These are phyloP conservation scores for Lupinus albus DNA, from an alignment of 306 rosid species.

Conservation along the genomic window DNA sequence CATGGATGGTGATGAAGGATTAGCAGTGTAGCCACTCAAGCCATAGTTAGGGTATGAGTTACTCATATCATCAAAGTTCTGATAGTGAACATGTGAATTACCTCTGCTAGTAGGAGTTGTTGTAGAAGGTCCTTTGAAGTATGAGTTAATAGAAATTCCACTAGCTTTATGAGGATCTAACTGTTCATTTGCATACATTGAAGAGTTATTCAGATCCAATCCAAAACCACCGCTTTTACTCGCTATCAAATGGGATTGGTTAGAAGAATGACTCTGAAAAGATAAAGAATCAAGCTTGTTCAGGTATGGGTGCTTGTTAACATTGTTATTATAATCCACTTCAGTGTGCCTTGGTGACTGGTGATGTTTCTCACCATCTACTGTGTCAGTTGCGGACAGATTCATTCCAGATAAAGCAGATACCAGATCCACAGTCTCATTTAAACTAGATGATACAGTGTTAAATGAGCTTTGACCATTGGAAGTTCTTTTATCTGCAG, in stretches of 20 bases:
- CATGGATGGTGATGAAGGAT: slow-evolving; percentile 73
- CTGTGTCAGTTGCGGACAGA: slow-evolving; percentile 59
- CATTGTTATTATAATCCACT: slow-evolving; percentile 41
- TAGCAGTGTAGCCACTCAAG: slow-evolving; percentile 64
- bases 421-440: slow-evolving; percentile 70
- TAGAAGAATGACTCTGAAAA: slow-evolving; percentile 44
- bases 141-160: slow-evolving; percentile 53
- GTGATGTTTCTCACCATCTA: slow-evolving; percentile 59
- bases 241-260: slow-evolving; percentile 51
- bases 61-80: slow-evolving; percentile 64
- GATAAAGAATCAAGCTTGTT: slow-evolving; percentile 66
- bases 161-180: slow-evolving; percentile 55
- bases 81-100: slow-evolving; percentile 60
- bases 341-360: slow-evolving; percentile 54
- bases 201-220: slow-evolving; percentile 49
- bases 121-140: slow-evolving; percentile 62
- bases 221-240: slow-evolving; percentile 56
- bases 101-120: slow-evolving; percentile 64
- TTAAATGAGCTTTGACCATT: slow-evolving; percentile 66
- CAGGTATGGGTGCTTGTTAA: slow-evolving; percentile 54
- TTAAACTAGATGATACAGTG: slow-evolving; percentile 58
- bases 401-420: slow-evolving; percentile 78
- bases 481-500: slow-evolving; percentile 64
- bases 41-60: slow-evolving; percentile 63
- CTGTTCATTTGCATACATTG: slow-evolving; percentile 52